phyloP scores from a whole-genome alignment of 306 rosid genomes.

The Phaseolus lunatus region DNA sequence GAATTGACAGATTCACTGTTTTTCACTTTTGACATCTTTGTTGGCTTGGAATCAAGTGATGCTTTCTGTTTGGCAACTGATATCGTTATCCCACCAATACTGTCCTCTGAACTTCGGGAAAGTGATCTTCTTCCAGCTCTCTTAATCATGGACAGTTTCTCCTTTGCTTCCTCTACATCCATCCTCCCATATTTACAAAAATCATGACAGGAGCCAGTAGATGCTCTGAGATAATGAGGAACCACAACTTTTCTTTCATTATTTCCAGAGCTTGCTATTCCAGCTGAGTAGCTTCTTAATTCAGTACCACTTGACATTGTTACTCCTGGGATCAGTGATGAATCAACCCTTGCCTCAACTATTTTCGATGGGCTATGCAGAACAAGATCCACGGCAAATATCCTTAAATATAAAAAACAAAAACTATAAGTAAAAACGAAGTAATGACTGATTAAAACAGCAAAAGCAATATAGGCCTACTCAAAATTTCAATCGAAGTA shows the following conservation, averaged over 20 bases:
- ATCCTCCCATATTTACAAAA: slow-evolving; percentile 76
- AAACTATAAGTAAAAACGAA: neutral
- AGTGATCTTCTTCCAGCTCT: slow-evolving; percentile 46
- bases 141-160: slow-evolving; percentile 47
- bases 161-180: slow-evolving; percentile 52
- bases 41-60: slow-evolving; percentile 46
- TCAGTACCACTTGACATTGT: slow-evolving; percentile 42
- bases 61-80: slow-evolving; percentile 36
- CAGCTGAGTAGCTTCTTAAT: slow-evolving; percentile 68
- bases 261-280: slow-evolving; percentile 49
- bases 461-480: slow-evolving; percentile 21
- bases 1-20: slow-evolving; percentile 41
- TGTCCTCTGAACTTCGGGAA: slow-evolving; percentile 33
- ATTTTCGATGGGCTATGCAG: slow-evolving; percentile 38
- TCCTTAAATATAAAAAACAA: slow-evolving; percentile 54
- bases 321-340: slow-evolving; percentile 43
- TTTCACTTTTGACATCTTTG: slow-evolving; percentile 47
- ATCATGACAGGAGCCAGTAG: slow-evolving; percentile 92
- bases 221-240: slow-evolving; percentile 82
- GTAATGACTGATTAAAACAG: neutral
- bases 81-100: slow-evolving; percentile 26
- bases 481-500: neutral
- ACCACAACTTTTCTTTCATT: slow-evolving; percentile 45
- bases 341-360: slow-evolving; percentile 54
- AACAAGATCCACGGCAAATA: slow-evolving; percentile 43